phyloP scores from a whole-genome alignment of 2,329 filamentous ascomycete species.

The Alternaria sp. region DNA sequence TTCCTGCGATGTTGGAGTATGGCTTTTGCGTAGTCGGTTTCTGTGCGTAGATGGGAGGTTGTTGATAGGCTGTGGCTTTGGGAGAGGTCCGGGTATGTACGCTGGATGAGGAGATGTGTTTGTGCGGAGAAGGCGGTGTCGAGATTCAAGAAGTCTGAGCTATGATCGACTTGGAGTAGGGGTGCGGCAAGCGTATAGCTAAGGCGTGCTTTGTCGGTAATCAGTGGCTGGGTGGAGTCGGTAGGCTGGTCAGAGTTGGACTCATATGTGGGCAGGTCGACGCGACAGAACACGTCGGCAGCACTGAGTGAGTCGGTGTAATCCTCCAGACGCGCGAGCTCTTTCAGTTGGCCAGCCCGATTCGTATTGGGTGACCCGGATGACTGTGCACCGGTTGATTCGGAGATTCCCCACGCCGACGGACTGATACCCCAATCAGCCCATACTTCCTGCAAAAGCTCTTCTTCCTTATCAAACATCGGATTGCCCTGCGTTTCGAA shows the following conservation, averaged over 20 bases:
- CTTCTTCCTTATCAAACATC: slow-evolving; percentile 61
- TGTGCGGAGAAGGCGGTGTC: slow-evolving; percentile 43
- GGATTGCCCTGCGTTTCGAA: slow-evolving; percentile 48
- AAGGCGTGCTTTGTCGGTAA: slow-evolving; percentile 59
- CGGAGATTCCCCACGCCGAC: slow-evolving; percentile 56
- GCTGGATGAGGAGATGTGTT: slow-evolving; percentile 27
- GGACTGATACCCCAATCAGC: slow-evolving; percentile 71
- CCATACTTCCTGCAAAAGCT: slow-evolving; percentile 69
- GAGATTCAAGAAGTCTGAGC: slow-evolving; percentile 53
- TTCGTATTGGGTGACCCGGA: not conserved
- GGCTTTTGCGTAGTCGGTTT: slow-evolving; percentile 26
- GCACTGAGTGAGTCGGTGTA: slow-evolving; percentile 68
- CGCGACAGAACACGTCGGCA: slow-evolving; percentile 65
- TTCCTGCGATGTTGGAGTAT: slow-evolving; percentile 40
- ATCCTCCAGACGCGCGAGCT: slow-evolving; percentile 58
- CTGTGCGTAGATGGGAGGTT: slow-evolving; percentile 4
- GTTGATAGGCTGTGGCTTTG: not conserved
- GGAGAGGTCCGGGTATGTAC: slow-evolving; percentile 12
- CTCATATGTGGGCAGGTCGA: slow-evolving; percentile 52
- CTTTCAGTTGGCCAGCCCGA: slow-evolving; percentile 1
- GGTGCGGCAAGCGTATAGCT: slow-evolving; percentile 62
- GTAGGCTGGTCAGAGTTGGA: slow-evolving; percentile 53
- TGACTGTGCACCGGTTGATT: not conserved
- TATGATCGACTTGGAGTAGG: slow-evolving; percentile 60
- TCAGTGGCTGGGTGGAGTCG: slow-evolving; percentile 68